These are phyloP conservation scores for Termitomyces titanicus DNA, from an alignment of 768 basidiomycete genomes.

Conservation along the genomic window DNA sequence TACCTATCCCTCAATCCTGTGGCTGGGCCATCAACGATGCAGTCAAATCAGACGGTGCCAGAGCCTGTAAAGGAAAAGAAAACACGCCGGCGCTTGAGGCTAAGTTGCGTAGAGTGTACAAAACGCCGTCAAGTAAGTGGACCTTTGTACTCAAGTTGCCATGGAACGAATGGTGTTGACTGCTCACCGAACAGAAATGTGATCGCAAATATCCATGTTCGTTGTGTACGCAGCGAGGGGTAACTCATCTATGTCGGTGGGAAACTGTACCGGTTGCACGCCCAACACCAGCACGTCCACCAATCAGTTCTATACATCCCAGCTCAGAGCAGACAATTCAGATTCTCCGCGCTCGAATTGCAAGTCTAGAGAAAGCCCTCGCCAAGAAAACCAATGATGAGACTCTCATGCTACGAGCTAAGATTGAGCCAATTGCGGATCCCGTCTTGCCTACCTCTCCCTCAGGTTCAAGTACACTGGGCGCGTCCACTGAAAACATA, in stretches of 20 bases:
- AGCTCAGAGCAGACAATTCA: conserved; percentile 18
- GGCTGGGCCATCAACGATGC: neutral
- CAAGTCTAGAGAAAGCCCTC: conserved; percentile 23
- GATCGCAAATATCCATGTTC: conserved; percentile 42
- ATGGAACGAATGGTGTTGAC: neutral
- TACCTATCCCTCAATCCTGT: neutral
- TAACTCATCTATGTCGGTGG: conserved; percentile 43
- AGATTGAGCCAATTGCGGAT: conserved; percentile 10
- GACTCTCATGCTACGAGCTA: conserved; percentile 3
- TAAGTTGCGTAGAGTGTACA: conserved; percentile 56
- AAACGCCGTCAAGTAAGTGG: conserved; percentile 47
- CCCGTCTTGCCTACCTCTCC: conserved; percentile 9
- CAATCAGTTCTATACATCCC: conserved; percentile 7
- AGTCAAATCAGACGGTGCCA: conserved; percentile 1
- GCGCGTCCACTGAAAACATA: conserved; percentile 14
- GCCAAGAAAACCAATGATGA: conserved; percentile 10
- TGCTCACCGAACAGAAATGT: conserved; percentile 40
- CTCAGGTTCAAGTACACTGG: conserved; percentile 17
- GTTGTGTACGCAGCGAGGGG: conserved; percentile 34
- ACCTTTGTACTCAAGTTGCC: neutral
- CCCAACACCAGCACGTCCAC: conserved; percentile 38
- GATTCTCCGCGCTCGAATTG: conserved; percentile 24
- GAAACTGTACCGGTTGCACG: conserved; percentile 40
- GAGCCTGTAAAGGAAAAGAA: conserved; percentile 39
- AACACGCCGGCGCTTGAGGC: conserved; percentile 43